phyloP scores from a whole-genome alignment of 805 yeast genomes.

The Metschnikowia lunata region DNA sequence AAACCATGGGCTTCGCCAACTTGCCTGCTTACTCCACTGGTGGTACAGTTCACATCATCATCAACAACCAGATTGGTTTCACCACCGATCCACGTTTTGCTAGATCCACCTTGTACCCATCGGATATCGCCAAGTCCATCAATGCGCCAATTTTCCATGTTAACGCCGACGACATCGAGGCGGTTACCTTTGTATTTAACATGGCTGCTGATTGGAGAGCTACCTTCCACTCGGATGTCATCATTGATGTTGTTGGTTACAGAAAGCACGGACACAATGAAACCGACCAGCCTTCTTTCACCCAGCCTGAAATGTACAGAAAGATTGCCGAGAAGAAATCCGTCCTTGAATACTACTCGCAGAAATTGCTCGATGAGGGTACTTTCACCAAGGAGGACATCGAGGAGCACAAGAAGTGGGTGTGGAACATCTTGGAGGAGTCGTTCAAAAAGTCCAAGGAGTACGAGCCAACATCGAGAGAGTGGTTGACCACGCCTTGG shows the following conservation, averaged over 20 bases:
- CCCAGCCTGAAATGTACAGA: constrained; percentile 97
- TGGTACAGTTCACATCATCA: constrained; percentile 95
- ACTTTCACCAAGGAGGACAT: constrained; percentile 86
- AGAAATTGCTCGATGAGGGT: constrained; percentile 77
- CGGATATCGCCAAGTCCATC: constrained; percentile 93
- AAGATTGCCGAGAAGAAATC: constrained; percentile 84
- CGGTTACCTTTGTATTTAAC: constrained; percentile 84
- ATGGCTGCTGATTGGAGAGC: constrained; percentile 99
- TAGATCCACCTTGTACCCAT: constrained; percentile 96
- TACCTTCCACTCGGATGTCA: constrained; percentile 92
- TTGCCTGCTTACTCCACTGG: constrained; percentile 96
- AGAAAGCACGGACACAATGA: constrained; percentile 99
- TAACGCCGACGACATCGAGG: constrained; percentile 96
- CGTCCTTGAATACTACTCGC: constrained; percentile 80
- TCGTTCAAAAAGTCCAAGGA: constrained; percentile 85
- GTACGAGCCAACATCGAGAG: constrained; percentile 85
- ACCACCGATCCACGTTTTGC: constrained; percentile 98
- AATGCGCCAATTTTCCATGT: constrained; percentile 99
- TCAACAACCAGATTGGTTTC: constrained; percentile 98
- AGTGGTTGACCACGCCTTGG: constrained; percentile 99
- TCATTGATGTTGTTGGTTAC: constrained; percentile 96
- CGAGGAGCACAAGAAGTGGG: constrained; percentile 96
- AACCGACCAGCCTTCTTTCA: constrained; percentile 98
- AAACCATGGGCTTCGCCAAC: constrained; percentile 91
- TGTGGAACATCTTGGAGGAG: constrained; percentile 90